phyloP scores from a whole-genome alignment of 169 alveolate genomes.

The Plasmodium knowlesi region DNA sequence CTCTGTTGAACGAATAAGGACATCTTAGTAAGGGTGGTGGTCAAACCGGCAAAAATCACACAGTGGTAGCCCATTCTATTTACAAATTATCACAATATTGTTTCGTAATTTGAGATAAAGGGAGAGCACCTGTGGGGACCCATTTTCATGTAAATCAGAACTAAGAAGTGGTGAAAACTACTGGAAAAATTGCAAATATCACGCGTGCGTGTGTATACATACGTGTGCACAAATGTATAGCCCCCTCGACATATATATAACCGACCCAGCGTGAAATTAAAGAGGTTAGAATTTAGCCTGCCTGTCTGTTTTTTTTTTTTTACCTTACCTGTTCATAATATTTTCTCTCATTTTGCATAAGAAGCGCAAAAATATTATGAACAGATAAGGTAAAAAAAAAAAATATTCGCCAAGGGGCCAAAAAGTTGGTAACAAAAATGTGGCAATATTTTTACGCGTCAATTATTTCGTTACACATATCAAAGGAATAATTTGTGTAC shows the following conservation, averaged over 20 bases:
- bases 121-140: neutral
- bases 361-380: neutral
- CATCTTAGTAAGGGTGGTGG: neutral
- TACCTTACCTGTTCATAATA: neutral
- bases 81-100: neutral
- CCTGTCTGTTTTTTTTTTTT: neutral
- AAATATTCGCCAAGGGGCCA: neutral
- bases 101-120: neutral
- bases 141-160: neutral
- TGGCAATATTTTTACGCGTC: neutral
- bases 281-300: neutral
- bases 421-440: neutral
- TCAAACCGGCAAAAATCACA: neutral
- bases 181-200: neutral
- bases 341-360: neutral
- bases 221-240: neutral
- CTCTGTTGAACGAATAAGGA: neutral
- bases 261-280: neutral
- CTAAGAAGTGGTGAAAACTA: neutral
- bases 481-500: constrained; percentile 2
- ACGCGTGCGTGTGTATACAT: neutral
- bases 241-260: neutral
- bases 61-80: neutral
- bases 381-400: neutral
- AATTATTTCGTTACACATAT: neutral